phyloP scores from a whole-genome alignment of 2,329 filamentous ascomycete genomes.

The Sordariomycetes sp. region DNA sequence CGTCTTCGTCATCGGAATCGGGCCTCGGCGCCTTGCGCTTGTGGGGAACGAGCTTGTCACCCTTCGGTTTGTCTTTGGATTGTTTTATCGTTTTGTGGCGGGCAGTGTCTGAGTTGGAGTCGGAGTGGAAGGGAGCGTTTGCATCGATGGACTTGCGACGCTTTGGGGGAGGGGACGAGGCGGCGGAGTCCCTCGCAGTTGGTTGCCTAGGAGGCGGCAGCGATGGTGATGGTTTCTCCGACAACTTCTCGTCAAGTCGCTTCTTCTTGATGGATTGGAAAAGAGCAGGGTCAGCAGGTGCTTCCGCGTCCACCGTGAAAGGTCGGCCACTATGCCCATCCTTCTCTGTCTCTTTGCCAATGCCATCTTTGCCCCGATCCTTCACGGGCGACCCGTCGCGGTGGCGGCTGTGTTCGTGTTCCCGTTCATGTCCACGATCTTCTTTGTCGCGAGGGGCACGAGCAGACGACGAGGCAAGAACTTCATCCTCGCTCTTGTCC shows the following conservation, averaged over 20 bases:
- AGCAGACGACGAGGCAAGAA: background rate
- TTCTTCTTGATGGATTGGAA: constrained; percentile 32
- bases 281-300: constrained; percentile 1
- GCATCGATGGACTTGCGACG: constrained; percentile 2
- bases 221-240: constrained; percentile 3
- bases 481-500: constrained; percentile 36
- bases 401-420: background rate
- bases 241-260: constrained; percentile 17
- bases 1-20: constrained; percentile 45
- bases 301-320: constrained; percentile 18
- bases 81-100: constrained; percentile 29
- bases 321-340: constrained; percentile 18
- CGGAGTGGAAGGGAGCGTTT: constrained; percentile 17
- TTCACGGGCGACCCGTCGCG: background rate
- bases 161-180: constrained; percentile 27
- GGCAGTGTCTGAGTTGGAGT: constrained; percentile 42
- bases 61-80: constrained; percentile 32
- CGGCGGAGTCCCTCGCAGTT: background rate
- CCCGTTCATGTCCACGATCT: background rate
- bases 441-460: background rate
- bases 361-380: background rate
- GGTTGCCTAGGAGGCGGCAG: constrained; percentile 1
- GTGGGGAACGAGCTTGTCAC: constrained; percentile 29
- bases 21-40: constrained; percentile 40
- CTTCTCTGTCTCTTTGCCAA: constrained; percentile 7